Conservation (phyloP, 2,329 filamentous ascomycete genomes). For the Fusarium anguioides region DNA sequence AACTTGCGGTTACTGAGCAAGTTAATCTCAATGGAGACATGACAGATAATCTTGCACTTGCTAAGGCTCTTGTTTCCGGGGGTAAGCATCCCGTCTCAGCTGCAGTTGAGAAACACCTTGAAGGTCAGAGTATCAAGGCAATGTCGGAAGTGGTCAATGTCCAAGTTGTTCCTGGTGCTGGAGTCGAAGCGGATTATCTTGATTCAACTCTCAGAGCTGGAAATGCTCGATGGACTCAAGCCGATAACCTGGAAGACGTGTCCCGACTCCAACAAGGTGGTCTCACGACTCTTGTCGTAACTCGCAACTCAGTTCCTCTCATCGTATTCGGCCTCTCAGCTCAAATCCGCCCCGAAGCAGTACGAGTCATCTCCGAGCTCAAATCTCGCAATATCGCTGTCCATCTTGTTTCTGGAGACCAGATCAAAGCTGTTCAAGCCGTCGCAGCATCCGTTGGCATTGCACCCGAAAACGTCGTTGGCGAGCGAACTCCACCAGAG, state of each 20-base stretch:
- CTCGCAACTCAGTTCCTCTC: background rate
- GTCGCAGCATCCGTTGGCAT: background rate
- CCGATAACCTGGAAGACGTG: background rate
- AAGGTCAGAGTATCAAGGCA: background rate
- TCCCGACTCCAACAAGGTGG: background rate
- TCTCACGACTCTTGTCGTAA: slow-evolving; percentile 9
- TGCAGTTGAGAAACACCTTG: background rate
- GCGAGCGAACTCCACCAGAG: background rate
- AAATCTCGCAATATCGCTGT: background rate
- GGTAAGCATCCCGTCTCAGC: slow-evolving; percentile 12
- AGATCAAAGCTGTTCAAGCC: background rate
- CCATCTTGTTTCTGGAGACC: slow-evolving; percentile 6
- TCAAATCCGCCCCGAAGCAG: background rate
- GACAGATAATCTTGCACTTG: background rate
- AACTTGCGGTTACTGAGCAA: slow-evolving; percentile 39
- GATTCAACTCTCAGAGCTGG: background rate
- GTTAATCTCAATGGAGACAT: background rate
- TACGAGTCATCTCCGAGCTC: background rate
- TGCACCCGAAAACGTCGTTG: fast-evolving
- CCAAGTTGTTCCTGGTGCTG: background rate
- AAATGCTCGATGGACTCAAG: slow-evolving; percentile 6
- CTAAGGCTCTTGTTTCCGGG: background rate
- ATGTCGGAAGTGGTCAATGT: background rate
- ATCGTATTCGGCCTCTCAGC: slow-evolving; percentile 3
- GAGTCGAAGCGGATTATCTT: background rate